Base-by-base conservation (phyloP, 2,329 filamentous ascomycete genomes). In the Coleophoma cylindrospora region DNA sequence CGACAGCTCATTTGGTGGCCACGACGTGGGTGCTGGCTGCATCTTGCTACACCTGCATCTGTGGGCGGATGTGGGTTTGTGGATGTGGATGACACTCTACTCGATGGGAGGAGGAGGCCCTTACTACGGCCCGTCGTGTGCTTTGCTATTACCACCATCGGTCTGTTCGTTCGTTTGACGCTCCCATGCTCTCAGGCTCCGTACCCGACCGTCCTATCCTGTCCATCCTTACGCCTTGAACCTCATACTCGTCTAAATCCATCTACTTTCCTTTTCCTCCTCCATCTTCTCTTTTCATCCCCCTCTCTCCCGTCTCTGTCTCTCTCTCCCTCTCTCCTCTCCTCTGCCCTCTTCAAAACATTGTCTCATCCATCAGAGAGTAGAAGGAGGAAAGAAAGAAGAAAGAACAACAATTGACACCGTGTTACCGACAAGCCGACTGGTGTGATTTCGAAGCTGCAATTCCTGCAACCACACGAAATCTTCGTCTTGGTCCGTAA, bases 401-500 rank as follows among this genome's bases (percentile, higher is more conserved):
- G 53, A 54, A 40, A 34, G 40, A 36, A 49, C 47, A 15, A 36
- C 41, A 52, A 45, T 60, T 58, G 57, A 53, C 56, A 61, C 32
- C 57, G 36, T 47, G 54, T 58, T 58, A 49, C 54, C 53, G 52
- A 34, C 54, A 58, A 53, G 49, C 37, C 40, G 45, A 49, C 45
- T 37, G 43, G 43, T 15, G 48, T 46, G 36, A 34, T 51, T 50
- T 49, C 21, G 47, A 50, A 48, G 50, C 27, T 27, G 27, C 27
- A 27, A 27, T 27, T 27, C 52, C 57, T 52, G 38, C 48, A 43
- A n/a, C 33, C n/a, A 34, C 22, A 41, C 38, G 8, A 21, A 41
- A 41, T 49, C 50, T 49, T 57, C 55, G 56, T 54, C 57, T 50
- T 41, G 38, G 54, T 57, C 56, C 56, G 56, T 60, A 58, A 54